phyloP scores from a whole-genome alignment of 768 basidiomycete species.

The Tricholoma flavovirens region DNA sequence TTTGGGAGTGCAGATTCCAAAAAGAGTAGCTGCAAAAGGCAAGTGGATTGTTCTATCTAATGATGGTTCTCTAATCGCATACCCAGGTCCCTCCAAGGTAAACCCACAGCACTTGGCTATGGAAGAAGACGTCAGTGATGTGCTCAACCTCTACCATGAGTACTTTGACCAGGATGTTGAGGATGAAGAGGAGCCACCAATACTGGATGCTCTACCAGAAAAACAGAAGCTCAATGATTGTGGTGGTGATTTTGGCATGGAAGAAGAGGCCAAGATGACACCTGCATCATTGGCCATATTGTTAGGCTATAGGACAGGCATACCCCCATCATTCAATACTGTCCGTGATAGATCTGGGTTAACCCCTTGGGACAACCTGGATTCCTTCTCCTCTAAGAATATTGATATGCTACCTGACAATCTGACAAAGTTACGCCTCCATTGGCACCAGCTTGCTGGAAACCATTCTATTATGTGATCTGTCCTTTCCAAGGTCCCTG shows the following conservation, averaged over 20 bases:
- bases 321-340: too few species aligned
- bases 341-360: too few species aligned
- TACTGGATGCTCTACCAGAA: conserved; percentile 6
- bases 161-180: conserved; percentile 7
- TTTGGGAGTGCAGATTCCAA: neutral
- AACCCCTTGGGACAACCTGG: too few species aligned
- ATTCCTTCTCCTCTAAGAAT: neutral
- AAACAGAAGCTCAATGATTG: conserved; percentile 11
- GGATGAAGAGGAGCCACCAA: neutral
- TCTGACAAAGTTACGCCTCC: conserved; percentile 4
- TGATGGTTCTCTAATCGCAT: neutral
- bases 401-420: neutral
- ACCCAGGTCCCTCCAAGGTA: too few species aligned
- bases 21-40: neutral
- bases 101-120: too few species aligned
- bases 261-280: conserved; percentile 4
- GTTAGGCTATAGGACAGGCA: conserved; percentile 13
- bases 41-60: neutral
- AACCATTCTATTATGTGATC: conserved; percentile 16
- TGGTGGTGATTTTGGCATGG: too few species aligned
- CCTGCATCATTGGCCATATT: conserved; percentile 6
- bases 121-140: conserved; percentile 3
- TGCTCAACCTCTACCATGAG: conserved; percentile 5
- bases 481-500: too few species aligned
- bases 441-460: too few species aligned